phyloP scores from a whole-genome alignment of 495 filamentous ascomycete species.

The Neurospora sp. region DNA sequence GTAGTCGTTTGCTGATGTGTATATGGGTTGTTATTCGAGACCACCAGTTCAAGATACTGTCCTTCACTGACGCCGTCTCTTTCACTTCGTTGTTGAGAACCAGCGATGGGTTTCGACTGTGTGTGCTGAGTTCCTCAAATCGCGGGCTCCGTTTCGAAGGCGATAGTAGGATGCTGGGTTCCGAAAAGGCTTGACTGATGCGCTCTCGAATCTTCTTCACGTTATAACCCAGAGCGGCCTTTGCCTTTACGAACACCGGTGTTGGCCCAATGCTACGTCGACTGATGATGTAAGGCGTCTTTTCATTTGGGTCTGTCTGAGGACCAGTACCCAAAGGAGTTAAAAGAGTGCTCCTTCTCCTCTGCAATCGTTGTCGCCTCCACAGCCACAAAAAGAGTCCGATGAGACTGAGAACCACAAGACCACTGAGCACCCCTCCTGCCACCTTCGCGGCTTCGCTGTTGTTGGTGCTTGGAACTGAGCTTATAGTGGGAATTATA shows the following conservation, averaged over 20 bases:
- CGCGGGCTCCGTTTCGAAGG: slow-evolving; percentile 17
- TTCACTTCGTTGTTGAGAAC: slow-evolving; percentile 4
- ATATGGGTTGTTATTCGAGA: slow-evolving; percentile 28
- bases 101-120: slow-evolving; percentile 31
- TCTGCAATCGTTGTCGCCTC: slow-evolving; percentile 29
- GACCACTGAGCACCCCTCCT: slow-evolving; percentile 40
- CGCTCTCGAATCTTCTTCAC: slow-evolving; percentile 27
- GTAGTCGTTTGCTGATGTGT: slow-evolving; percentile 25
- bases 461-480: slow-evolving; percentile 9
- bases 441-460: slow-evolving; percentile 26
- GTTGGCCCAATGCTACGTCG: slow-evolving; percentile 34
- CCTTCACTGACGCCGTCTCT: slow-evolving; percentile 16
- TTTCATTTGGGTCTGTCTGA: slow-evolving; percentile 17
- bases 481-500: slow-evolving; percentile 9
- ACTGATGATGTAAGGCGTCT: slow-evolving; percentile 32
- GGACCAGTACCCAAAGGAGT: slow-evolving; percentile 32
- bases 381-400: slow-evolving; percentile 40
- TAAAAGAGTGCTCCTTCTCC: slow-evolving; percentile 32
- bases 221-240: slow-evolving; percentile 26
- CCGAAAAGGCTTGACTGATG: slow-evolving; percentile 30
- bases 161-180: slow-evolving; percentile 36
- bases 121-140: slow-evolving; percentile 30
- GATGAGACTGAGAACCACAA: slow-evolving; percentile 33
- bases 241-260: slow-evolving; percentile 26
- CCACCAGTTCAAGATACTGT: slow-evolving; percentile 31